These are phyloP conservation scores for Ormosia emarginata DNA, from an alignment of 306 rosid genomes.

Conservation along the genomic window DNA sequence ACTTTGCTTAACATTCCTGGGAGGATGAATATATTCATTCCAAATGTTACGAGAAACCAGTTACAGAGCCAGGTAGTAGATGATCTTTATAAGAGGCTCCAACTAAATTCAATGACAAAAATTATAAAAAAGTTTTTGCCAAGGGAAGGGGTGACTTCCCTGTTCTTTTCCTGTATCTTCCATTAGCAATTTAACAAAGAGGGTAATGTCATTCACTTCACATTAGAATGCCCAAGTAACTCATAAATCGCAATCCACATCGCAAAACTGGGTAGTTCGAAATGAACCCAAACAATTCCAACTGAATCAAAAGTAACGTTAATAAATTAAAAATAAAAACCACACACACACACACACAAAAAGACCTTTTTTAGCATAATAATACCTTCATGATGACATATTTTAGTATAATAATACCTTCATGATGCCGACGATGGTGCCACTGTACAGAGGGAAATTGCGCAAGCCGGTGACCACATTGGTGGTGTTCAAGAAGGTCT, in stretches of 20 bases:
- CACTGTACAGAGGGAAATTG: constrained; percentile 62
- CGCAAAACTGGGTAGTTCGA: background rate
- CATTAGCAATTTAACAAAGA: background rate
- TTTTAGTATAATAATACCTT: constrained; percentile 39
- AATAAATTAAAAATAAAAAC: no score
- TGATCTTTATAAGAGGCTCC: background rate
- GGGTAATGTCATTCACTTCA: background rate
- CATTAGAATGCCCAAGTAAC: background rate
- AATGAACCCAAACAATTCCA: background rate
- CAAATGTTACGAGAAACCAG: background rate
- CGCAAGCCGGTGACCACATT: constrained; percentile 66
- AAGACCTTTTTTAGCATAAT: background rate
- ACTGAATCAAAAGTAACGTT: background rate
- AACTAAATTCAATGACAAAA: background rate
- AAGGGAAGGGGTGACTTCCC: no score
- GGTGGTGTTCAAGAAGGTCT: constrained; percentile 74
- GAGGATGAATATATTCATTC: background rate
- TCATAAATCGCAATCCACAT: no score
- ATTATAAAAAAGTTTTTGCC: no score
- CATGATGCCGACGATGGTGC: constrained; percentile 84
- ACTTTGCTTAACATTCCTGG: background rate
- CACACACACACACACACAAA: no score
- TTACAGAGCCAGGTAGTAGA: background rate
- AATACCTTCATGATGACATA: no score
- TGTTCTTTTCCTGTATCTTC: background rate